A percentile compares a stretch with the other conserved stretches of the same genome.
Conservation (phyloP, 2,329 filamentous ascomycete species). For the Pseudodiploospora longispora region DNA sequence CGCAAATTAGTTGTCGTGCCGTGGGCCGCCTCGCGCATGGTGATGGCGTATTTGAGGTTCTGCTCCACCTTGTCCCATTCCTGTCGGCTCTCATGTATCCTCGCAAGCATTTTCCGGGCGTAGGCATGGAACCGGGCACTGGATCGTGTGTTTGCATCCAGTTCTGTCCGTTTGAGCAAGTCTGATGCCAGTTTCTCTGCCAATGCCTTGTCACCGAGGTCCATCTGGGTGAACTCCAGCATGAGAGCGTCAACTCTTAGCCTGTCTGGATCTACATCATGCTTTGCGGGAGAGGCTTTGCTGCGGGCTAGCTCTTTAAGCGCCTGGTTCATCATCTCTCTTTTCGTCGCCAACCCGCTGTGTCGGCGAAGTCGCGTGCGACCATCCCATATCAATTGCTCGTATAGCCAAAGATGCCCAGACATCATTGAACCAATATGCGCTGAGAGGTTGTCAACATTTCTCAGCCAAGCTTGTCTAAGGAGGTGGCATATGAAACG, state of each 20-base stretch:
- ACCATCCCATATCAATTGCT: conserved; percentile 31
- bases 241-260: conserved; percentile 25
- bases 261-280: conserved; percentile 14
- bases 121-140: conserved; percentile 30
- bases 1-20: conserved; percentile 25
- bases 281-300: background rate
- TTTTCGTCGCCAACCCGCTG: conserved; percentile 20
- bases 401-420: conserved; percentile 28
- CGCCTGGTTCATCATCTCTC: conserved; percentile 22
- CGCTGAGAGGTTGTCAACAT: conserved; percentile 24
- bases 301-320: conserved; percentile 17
- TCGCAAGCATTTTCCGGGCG: conserved; percentile 29
- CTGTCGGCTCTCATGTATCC: conserved; percentile 23
- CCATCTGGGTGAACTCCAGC: conserved; percentile 32
- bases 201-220: conserved; percentile 22
- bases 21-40: conserved; percentile 27
- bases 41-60: conserved; percentile 24
- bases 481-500: conserved; percentile 24
- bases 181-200: conserved; percentile 23
- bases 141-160: conserved; percentile 15
- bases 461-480: conserved; percentile 28
- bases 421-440: conserved; percentile 21
- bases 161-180: conserved; percentile 20
- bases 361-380: conserved; percentile 25
- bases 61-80: conserved; percentile 25